Base-by-base conservation (phyloP, 805 yeast species). In the Saccharomycopsis olivae region DNA sequence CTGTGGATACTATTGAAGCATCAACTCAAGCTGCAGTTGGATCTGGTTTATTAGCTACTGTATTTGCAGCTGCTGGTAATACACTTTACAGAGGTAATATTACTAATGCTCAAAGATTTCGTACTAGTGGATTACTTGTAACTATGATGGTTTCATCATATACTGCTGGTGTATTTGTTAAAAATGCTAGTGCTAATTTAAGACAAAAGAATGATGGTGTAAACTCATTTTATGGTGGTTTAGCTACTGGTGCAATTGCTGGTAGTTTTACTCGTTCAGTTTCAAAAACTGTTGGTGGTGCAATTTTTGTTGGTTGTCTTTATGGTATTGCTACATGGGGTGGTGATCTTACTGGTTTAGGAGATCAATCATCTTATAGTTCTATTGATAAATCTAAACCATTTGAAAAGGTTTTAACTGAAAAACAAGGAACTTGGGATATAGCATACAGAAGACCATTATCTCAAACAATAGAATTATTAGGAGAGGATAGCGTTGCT, bases 381-480 rank as follows among this genome's bases (percentile, higher is more conserved):
- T 18, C 51, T 52, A 47, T 55, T 51, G 29, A 39, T 40, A 43
- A 57, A 48, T 30, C 52, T 36, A 49, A 54, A 31, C 54, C 58
- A 41, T 64, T 55, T 45, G 49, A 51, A 5, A 43, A 51, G 15
- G 43, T 43, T 30, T 39, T 15, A 40, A 33, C 25, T 17, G 58
- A 60, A 46, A 64, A 56, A 42, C 78, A 73, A 54, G 77, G 77
- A 29, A 81, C 82, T 62, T 85, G 87, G 87, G 89, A 83, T 48
- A 77, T 78, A 28, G 73, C 75, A 56, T 73, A 76, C 64, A 78
- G 95, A 66, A 73, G 83, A 53, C 94, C 94, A 14, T 62, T 84
- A 49, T 75, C 86, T 16, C 87, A 82, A 61, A 82, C 94, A 8
- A 71, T 80, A 20, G 79, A 73, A 46, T 78, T 76, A 53, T 66